Base-by-base conservation (phyloP, 2,329 filamentous ascomycete species). In the Plectosphaerella sp. region DNA sequence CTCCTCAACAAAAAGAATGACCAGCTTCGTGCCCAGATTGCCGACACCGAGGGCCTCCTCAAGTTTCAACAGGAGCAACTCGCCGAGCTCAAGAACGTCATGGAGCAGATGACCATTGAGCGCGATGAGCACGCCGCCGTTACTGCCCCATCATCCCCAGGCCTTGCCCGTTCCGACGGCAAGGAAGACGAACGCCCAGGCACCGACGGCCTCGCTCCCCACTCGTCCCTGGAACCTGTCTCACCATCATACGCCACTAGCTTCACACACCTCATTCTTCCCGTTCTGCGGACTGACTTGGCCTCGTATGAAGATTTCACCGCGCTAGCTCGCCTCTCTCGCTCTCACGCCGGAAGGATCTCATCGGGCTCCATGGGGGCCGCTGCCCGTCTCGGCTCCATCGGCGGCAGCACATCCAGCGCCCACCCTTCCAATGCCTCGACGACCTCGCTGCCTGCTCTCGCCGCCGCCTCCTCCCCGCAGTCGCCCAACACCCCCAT, bases 41-140 rank as follows among this genome's bases (percentile, higher is more conserved):
- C 84, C 52, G 93, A 99, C 66, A 93, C 89, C 0, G 91, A 97
- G 69, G 79, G 82, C 22, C 79, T 99, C 16, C 80, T 99, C 55
- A 85, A 84, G 53, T 96, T 90, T 1, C 91, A 97, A 62, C 92
- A 96, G 65, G 92, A 97, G 67, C 94, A 99, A 67, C 77, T 99
- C 3, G 80, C 88, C 3, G 89, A 97, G 68, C 82, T 99, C 57
- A 99, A 99, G 71, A 78, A 82, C 18, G 91, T 97, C 57, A 90
- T 99, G 84, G 91, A 96, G 70, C 86, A 87, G 61, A 89, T 97
- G 84, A 82, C 79, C 22, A 77, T 82, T 12, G 84, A 90, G 59
- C 80, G 79, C 54, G 89, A 94, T 59, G 88, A 95, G 59, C 78
- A 82, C 58, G 80, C 86, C 48, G 84, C 78, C 45, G 82, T 82